phyloP scores from a whole-genome alignment of 2,329 filamentous ascomycete genomes.

The Fusarium setosum region DNA sequence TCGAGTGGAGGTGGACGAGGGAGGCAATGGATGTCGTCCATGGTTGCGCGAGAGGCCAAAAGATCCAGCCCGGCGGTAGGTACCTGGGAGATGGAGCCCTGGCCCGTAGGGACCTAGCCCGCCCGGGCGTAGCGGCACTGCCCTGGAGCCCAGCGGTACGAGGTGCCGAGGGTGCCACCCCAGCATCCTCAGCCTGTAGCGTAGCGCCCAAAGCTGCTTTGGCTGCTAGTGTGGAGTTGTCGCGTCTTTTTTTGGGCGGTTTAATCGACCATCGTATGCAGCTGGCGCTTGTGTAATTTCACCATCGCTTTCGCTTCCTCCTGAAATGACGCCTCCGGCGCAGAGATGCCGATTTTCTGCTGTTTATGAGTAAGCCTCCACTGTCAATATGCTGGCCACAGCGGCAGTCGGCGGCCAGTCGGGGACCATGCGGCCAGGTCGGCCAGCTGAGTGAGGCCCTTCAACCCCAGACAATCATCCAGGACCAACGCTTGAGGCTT shows the following conservation, averaged over 20 bases:
- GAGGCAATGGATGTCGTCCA: not conserved
- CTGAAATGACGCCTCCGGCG: constrained; percentile 1
- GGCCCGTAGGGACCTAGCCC: not conserved
- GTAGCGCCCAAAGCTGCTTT: not conserved
- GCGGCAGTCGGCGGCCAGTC: not conserved
- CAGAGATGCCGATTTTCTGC: not conserved
- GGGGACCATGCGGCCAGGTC: no score
- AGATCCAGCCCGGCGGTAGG: constrained; percentile 25
- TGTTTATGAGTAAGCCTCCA: not conserved
- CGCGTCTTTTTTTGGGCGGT: not conserved
- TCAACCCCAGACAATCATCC: not conserved
- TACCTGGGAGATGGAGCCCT: not conserved
- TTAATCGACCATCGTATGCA: not conserved
- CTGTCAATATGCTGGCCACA: not conserved
- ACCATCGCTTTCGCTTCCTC: not conserved
- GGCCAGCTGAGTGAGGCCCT: constrained; percentile 16
- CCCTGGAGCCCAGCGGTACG: not conserved
- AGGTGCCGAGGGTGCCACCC: not conserved
- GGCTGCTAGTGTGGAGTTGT: constrained; percentile 2
- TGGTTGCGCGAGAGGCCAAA: constrained; percentile 17
- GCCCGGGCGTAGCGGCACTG: no score
- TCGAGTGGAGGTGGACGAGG: not conserved
- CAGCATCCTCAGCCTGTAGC: not conserved
- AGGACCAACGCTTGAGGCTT: constrained; percentile 11
- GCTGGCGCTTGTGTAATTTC: constrained; percentile 11